Base-by-base conservation (phyloP, 306 rosid genomes). In the Rosa rugosa region DNA sequence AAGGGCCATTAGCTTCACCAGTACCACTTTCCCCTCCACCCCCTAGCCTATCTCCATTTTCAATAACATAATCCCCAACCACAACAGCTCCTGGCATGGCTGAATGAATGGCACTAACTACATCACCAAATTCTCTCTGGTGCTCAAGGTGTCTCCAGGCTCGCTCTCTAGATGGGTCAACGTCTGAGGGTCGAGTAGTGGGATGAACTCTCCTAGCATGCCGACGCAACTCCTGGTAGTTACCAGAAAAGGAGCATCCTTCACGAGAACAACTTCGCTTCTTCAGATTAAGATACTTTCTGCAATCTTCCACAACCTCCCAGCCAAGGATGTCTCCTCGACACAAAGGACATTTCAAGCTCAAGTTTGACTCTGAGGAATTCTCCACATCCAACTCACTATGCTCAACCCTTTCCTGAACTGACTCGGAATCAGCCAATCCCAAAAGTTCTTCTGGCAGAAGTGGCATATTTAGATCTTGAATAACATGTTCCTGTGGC, bases 201-300 rank as follows among this genome's bases (percentile, higher is more conserved):
- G 98, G 98, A 76, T 94, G 98, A 76, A 86, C 91, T 82, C 98
- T 87, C 80, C 98, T 86, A 17, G 98, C 98, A 84, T 94, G 98
- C 47, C 96, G 83, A 6, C 98, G 97, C 88, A 94, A 80, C 56
- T 90, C 97, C 56, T 88, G 90, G 87, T 94, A 94, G 87, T 84
- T 89, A 59, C 98, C 98, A 68, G 85, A 78, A 80, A 94, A 94
- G 54, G 91, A 88, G 86, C 98, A 94, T 4, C 97, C 83, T 49
- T 92, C 98, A 59, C 96, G 85, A 8, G 97, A 90, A 88, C 98
- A 94, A 73, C 94, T 88, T 87, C 98, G 84, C 85, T 88, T 94
- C 93, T 94, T 94, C 78, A 82, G 54, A 71, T 94, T 94, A 75
- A 94, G 92, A 87, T 94, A 88, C 73, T 87, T 85, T 76, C 98